Percentiles rank a stretch among this genome's conserved stretches.
These are phyloP conservation scores for Helianthus tuberosus DNA, from an alignment of 129 eudicot species.

Conservation along the genomic window DNA sequence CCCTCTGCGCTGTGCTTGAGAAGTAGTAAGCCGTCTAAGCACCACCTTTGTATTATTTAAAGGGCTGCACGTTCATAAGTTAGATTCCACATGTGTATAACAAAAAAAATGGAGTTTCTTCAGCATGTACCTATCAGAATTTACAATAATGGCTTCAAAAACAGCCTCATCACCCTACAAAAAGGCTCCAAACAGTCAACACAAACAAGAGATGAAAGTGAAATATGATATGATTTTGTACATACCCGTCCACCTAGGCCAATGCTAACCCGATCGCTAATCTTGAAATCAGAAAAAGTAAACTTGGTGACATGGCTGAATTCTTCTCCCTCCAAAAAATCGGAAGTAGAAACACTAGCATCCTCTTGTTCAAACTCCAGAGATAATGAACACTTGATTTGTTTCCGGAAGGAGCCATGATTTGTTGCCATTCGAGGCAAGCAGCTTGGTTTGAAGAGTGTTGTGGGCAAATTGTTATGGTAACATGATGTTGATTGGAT, in stretches of 20 bases:
- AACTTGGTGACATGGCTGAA: conserved; percentile 79
- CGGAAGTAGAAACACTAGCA: conserved; percentile 32
- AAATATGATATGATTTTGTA: background rate
- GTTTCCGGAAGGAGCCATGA: background rate
- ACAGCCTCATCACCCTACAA: conserved; percentile 85
- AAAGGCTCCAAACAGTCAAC: conserved; percentile 20
- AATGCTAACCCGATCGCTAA: conserved; percentile 80
- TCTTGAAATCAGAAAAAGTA: conserved; percentile 72
- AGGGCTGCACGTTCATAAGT: conserved; percentile 62
- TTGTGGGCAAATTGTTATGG: conserved; percentile 39
- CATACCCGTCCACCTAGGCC: conserved; percentile 92
- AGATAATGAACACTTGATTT: conserved; percentile 48
- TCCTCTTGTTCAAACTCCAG: conserved; percentile 46
- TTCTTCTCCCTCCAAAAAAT: conserved; percentile 60
- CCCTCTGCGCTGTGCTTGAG: conserved; percentile 98
- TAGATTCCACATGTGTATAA: conserved; percentile 25
- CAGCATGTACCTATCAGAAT: conserved; percentile 62
- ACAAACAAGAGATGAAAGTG: conserved; percentile 22
- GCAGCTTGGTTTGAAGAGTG: conserved; percentile 40
- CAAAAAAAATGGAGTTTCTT: background rate
- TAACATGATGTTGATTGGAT: conserved; percentile 25
- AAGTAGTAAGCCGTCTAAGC: conserved; percentile 76
- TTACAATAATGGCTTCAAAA: conserved; percentile 76
- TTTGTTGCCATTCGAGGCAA: conserved; percentile 28
- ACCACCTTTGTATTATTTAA: conserved; percentile 78